phyloP scores from a whole-genome alignment of 1,284 basidiomycete species.

The Mycena sp. region DNA sequence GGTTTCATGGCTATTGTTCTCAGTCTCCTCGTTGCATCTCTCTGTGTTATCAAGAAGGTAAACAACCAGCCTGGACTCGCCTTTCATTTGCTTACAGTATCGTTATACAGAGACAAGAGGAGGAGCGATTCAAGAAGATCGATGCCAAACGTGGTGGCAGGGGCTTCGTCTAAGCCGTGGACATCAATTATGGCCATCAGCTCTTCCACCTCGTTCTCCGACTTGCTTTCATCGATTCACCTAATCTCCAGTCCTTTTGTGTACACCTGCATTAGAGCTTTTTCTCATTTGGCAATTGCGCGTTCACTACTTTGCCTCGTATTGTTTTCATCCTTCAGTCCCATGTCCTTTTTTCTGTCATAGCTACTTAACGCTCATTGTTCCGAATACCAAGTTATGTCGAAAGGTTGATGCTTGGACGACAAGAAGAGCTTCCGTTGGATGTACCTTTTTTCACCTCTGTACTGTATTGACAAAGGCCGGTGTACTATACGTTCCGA shows the following conservation, averaged over 20 bases:
- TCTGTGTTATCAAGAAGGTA: slow-evolving; percentile 87
- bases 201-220: not conserved
- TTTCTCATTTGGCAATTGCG: not conserved
- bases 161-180: slow-evolving; percentile 75
- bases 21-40: slow-evolving; percentile 76
- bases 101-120: slow-evolving; percentile 69
- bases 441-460: not conserved
- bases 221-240: not conserved
- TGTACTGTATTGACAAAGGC: no score
- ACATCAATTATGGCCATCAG: not conserved
- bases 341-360: not conserved
- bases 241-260: slow-evolving; percentile 14
- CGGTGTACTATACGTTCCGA: no score
- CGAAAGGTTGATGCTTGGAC: slow-evolving; percentile 27
- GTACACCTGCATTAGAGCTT: slow-evolving; percentile 16
- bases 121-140: slow-evolving; percentile 85
- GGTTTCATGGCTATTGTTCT: slow-evolving; percentile 86
- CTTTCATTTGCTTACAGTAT: slow-evolving; percentile 21
- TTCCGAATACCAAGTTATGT: slow-evolving; percentile 30
- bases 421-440: slow-evolving; percentile 17
- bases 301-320: slow-evolving; percentile 10
- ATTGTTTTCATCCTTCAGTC: slow-evolving; percentile 2
- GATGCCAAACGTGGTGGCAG: slow-evolving; percentile 85
- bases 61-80: slow-evolving; percentile 23
- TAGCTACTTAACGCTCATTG: slow-evolving; percentile 28